A percentile compares a stretch with the other conserved stretches of the same genome.
Conservation (phyloP, 106 monocot genomes). For the Allium sativum region DNA sequence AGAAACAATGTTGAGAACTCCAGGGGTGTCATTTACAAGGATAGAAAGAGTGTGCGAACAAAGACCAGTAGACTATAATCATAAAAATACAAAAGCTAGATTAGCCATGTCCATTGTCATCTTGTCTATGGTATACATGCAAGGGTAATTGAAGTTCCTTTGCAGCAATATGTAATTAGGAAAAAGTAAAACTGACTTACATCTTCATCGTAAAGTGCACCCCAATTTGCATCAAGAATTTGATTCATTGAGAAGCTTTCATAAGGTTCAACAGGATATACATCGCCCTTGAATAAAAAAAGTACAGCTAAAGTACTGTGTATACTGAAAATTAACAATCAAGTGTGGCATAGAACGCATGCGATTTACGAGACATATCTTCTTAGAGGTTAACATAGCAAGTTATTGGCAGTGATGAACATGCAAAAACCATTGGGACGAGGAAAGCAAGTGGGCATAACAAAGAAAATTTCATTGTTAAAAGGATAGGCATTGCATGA, state of each 20-base stretch:
- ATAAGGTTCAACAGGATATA: constrained; percentile 92
- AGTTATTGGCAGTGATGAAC: too few relatives aligned
- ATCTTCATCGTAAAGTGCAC: constrained; percentile 75
- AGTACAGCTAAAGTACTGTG: background rate
- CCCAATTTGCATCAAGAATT: constrained; percentile 99
- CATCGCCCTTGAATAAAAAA: constrained; percentile 62
- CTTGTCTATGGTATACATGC: too few relatives aligned
- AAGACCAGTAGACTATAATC: constrained; percentile 58
- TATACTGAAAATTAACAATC: too few relatives aligned
- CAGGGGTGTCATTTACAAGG: constrained; percentile 84
- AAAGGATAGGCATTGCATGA: too few relatives aligned
- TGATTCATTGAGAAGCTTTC: constrained; percentile 46
- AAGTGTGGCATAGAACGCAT: too few relatives aligned
- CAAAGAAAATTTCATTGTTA: too few relatives aligned
- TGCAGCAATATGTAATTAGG: too few relatives aligned
- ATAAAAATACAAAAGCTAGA: background rate
- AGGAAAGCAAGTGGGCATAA: too few relatives aligned
- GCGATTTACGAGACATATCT: too few relatives aligned
- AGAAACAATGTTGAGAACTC: constrained; percentile 87
- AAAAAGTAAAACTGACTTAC: constrained; percentile 26
- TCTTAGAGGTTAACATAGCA: too few relatives aligned
- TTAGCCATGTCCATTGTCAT: background rate
- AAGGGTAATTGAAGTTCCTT: too few relatives aligned
- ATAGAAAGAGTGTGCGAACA: constrained; percentile 93
- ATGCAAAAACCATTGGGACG: too few relatives aligned